These are phyloP conservation scores for Macrophomina pseudophaseolina DNA, from an alignment of 2,329 filamentous ascomycete species.

Conservation along the genomic window DNA sequence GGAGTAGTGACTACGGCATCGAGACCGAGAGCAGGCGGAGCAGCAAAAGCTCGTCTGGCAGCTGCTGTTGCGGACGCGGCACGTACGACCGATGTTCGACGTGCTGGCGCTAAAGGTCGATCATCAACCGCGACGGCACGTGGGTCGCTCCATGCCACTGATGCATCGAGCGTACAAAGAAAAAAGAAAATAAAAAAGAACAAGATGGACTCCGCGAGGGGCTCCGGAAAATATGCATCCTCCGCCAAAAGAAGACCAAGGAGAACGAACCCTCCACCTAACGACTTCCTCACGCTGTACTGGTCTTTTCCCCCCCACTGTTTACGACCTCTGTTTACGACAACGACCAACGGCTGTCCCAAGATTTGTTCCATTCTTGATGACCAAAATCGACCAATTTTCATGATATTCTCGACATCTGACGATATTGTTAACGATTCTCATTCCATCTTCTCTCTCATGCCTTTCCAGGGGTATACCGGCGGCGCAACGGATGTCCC, in stretches of 20 bases:
- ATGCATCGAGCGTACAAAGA: not conserved
- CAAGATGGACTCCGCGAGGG: conserved; percentile 15
- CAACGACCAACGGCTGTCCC: conserved; percentile 10
- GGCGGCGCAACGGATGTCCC: conserved; percentile 8
- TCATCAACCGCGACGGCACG: not conserved
- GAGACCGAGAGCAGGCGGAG: conserved; percentile 40
- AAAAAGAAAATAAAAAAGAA: not conserved
- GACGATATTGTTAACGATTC: conserved; percentile 9
- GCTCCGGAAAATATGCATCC: not conserved
- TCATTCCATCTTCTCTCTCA: not conserved
- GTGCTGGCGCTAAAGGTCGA: conserved; percentile 15
- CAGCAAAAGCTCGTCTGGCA: conserved; percentile 40
- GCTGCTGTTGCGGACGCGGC: conserved; percentile 46
- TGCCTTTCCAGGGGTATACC: not conserved
- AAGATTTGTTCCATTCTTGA: conserved; percentile 15
- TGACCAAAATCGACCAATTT: not conserved
- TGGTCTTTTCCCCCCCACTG: not conserved
- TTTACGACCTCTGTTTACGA: conserved; percentile 15
- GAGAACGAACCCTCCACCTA: not conserved
- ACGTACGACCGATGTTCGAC: conserved; percentile 14
- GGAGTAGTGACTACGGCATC: conserved; percentile 52
- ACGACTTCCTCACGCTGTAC: not conserved
- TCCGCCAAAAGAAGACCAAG: not conserved
- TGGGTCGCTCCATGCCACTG: not conserved
- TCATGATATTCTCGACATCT: conserved; percentile 4